These are phyloP conservation scores for Gryganskiella cystojenkinii DNA, from an alignment of 192 early-diverging fungal genomes.

Conservation along the genomic window DNA sequence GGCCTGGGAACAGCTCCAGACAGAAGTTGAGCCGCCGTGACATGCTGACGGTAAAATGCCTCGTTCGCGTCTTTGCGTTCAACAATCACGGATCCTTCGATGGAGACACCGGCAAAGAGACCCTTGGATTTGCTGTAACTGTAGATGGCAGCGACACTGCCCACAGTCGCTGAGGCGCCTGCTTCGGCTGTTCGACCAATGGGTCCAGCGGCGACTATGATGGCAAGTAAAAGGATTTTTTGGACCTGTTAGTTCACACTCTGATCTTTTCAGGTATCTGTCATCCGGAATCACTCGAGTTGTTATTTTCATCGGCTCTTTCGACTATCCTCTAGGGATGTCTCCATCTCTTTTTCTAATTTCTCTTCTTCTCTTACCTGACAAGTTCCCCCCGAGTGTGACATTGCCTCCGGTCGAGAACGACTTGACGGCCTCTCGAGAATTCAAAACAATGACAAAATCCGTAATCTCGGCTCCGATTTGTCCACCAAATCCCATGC, in stretches of 20 bases:
- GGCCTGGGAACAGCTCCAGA: constrained; percentile 76
- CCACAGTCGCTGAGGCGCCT: constrained; percentile 70
- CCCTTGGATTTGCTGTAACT: constrained; percentile 93
- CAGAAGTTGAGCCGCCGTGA: constrained; percentile 84
- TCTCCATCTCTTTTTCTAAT: no score
- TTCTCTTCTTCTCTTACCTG: constrained; percentile 27
- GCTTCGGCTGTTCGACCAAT: constrained; percentile 90
- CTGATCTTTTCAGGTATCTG: neutral
- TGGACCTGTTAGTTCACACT: neutral
- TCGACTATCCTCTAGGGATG: no score
- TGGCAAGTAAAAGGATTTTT: neutral
- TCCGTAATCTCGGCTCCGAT: constrained; percentile 92
- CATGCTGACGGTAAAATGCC: constrained; percentile 77
- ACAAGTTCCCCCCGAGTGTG: constrained; percentile 86
- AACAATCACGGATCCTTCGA: constrained; percentile 80
- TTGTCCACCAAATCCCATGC: constrained; percentile 89
- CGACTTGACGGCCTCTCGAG: constrained; percentile 82
- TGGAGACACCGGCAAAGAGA: constrained; percentile 79
- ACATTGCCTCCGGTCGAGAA: constrained; percentile 89
- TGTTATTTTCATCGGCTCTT: no score
- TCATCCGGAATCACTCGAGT: neutral
- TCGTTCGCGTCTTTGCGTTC: constrained; percentile 85
- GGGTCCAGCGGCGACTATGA: constrained; percentile 84
- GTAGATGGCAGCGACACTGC: constrained; percentile 87
- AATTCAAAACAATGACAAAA: constrained; percentile 91